phyloP scores from a whole-genome alignment of 2,329 filamentous ascomycete species.

The Esteya vermicola region DNA sequence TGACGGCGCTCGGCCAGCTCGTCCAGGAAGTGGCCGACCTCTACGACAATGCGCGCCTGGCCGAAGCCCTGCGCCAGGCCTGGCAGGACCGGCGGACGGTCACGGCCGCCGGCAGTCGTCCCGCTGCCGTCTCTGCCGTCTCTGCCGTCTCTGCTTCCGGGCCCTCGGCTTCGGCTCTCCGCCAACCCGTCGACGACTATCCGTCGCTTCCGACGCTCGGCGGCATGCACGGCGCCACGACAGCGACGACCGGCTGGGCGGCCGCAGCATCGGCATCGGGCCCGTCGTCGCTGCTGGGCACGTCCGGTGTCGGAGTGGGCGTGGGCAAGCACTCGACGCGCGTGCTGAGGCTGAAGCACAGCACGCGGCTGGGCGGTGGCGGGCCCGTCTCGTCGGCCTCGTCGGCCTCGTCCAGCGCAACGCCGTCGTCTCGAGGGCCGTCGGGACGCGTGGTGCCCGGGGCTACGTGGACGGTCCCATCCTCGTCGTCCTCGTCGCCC shows the following conservation, averaged over 20 bases:
- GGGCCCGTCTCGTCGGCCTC: too few species aligned
- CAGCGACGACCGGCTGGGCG: conserved; percentile 43
- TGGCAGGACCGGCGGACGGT: conserved; percentile 95
- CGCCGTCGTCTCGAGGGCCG: conserved; percentile 3
- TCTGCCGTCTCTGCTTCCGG: too few species aligned
- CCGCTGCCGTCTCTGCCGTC: too few species aligned
- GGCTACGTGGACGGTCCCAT: conserved; percentile 13
- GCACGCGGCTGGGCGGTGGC: conserved; percentile 27
- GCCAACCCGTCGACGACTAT: too few species aligned
- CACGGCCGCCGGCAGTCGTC: conserved; percentile 34
- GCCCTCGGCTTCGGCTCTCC: too few species aligned
- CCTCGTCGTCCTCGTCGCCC: conserved; percentile 8
- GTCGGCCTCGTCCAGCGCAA: too few species aligned
- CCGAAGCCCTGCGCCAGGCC: conserved; percentile 58
- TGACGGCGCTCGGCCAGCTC: conserved; percentile 71
- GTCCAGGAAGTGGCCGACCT: conserved; percentile 86
- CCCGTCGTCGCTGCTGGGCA: conserved; percentile 16
- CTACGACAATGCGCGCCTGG: conserved; percentile 70
- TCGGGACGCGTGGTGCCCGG: conserved; percentile 8
- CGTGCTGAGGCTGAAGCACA: conserved; percentile 45
- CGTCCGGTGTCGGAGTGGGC: too few species aligned
- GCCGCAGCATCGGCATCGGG: conserved; percentile 44
- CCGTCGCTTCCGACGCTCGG: conserved; percentile 68
- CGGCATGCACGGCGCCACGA: conserved; percentile 49
- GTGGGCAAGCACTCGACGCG: conserved; percentile 38